Evolutionary conservation across 768 basidiomycete genomes (phyloP).

Genomic region (Trametes punicea): DNA sequence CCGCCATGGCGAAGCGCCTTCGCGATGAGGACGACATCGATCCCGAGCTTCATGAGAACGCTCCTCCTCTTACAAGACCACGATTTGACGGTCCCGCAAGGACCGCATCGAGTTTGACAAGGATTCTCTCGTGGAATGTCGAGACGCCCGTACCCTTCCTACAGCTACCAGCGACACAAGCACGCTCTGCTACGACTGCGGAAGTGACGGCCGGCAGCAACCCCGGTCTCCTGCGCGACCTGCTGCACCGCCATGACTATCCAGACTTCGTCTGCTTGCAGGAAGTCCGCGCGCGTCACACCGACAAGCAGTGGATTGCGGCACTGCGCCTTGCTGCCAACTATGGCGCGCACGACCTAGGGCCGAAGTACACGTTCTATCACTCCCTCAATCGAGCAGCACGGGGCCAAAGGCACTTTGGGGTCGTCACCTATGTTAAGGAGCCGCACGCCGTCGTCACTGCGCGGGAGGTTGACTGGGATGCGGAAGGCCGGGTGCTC

Average conservation of each 20-base stretch:
- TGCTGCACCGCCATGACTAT: constrained; percentile 19
- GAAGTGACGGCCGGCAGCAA: constrained; percentile 9
- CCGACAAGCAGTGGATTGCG: constrained; percentile 24
- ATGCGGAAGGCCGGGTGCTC: constrained; percentile 25
- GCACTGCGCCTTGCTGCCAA: constrained; percentile 20
- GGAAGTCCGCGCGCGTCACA: constrained; percentile 24
- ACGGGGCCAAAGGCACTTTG: constrained; percentile 25
- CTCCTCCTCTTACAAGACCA: not conserved
- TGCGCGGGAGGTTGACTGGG: constrained; percentile 26
- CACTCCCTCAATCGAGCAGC: constrained; percentile 23
- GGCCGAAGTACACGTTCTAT: constrained; percentile 22
- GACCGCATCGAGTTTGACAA: not conserved
- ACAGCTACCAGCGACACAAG: constrained; percentile 16
- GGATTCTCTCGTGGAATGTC: constrained; percentile 26
- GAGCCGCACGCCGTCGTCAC: constrained; percentile 14
- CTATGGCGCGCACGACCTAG: constrained; percentile 11
- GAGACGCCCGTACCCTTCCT: constrained; percentile 28
- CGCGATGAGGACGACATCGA: constrained; percentile 4
- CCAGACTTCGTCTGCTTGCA: constrained; percentile 28
- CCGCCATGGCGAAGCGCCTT: constrained; percentile 7
- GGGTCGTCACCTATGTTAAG: constrained; percentile 22
- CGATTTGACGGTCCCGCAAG: not conserved
- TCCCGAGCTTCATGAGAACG: not conserved
- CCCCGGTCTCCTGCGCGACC: constrained; percentile 21
- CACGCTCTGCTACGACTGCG: constrained; percentile 9